These are phyloP conservation scores for Porphyrellus cyaneotinctus DNA, from an alignment of 768 basidiomycete species.

Conservation along the genomic window DNA sequence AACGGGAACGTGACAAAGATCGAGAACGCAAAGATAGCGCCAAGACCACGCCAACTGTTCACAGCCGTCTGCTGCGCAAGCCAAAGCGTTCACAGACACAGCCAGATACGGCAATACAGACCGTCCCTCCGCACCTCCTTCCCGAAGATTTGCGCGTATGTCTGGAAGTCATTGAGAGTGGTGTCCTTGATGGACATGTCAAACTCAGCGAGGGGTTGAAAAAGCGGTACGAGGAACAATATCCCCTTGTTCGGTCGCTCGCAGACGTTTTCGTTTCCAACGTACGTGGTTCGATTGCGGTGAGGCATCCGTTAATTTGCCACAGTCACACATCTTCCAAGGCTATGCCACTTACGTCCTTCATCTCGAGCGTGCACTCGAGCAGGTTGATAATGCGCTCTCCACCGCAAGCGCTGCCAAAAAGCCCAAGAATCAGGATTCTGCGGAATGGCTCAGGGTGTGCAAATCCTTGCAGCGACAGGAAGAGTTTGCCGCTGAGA, in stretches of 20 bases:
- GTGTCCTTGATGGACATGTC: constrained; percentile 87
- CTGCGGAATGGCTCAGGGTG: constrained; percentile 72
- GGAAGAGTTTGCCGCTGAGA: constrained; percentile 75
- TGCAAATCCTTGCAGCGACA: constrained; percentile 70
- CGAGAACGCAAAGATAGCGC: constrained; percentile 45
- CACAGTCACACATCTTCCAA: constrained; percentile 85
- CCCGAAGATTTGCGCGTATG: constrained; percentile 86
- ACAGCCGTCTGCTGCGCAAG: constrained; percentile 57
- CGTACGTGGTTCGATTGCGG: constrained; percentile 46
- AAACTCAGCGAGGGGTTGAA: constrained; percentile 78
- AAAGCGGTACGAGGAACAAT: constrained; percentile 94
- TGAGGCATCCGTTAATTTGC: constrained; percentile 18
- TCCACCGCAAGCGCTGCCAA: constrained; percentile 58
- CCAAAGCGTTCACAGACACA: constrained; percentile 62
- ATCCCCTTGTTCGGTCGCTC: constrained; percentile 85
- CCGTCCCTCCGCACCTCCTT: constrained; percentile 70
- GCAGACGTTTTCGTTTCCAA: constrained; percentile 96
- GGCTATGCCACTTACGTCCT: constrained; percentile 93
- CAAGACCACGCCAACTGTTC: constrained; percentile 31
- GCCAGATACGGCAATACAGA: constrained; percentile 41
- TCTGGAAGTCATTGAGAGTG: constrained; percentile 80
- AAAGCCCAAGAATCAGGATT: constrained; percentile 79
- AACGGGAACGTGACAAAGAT: constrained; percentile 40
- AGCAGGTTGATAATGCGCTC: constrained; percentile 79
- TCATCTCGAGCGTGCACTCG: constrained; percentile 87